Conservation (phyloP, 2,329 filamentous ascomycete species). For the Diaporthe vexans region DNA sequence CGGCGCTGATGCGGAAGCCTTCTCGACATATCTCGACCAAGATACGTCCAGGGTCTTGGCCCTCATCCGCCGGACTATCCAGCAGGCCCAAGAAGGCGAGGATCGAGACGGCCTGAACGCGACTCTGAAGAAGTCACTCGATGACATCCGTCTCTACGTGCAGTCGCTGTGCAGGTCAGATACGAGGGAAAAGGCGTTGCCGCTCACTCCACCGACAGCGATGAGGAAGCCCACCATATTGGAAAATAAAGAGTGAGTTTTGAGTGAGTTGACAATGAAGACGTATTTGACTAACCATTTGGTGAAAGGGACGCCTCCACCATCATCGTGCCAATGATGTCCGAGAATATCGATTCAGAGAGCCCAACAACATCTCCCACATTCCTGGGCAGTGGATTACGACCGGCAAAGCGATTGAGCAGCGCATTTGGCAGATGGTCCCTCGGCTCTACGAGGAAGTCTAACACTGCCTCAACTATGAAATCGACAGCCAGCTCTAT, state of each 20-base stretch:
- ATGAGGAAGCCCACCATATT: background rate
- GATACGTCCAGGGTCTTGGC: slow-evolving; percentile 35
- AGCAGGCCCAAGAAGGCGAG: slow-evolving; percentile 33
- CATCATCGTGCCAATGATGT: background rate
- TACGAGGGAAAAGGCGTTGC: background rate
- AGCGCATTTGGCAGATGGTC: slow-evolving; percentile 29
- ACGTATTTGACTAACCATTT: background rate
- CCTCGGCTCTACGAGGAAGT: background rate
- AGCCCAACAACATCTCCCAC: background rate
- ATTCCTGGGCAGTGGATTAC: background rate
- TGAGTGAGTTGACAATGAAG: accelerated
- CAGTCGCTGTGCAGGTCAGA: slow-evolving; percentile 27
- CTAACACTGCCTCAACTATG: background rate
- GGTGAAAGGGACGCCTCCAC: background rate
- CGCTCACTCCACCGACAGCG: background rate
- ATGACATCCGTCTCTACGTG: slow-evolving; percentile 36
- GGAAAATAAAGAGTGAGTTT: slow-evolving; percentile 18
- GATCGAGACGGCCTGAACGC: slow-evolving; percentile 9
- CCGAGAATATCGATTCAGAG: background rate
- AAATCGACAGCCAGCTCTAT: slow-evolving; percentile 23
- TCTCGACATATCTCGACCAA: slow-evolving; percentile 35
- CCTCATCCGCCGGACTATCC: slow-evolving; percentile 34
- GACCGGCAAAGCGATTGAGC: slow-evolving; percentile 23
- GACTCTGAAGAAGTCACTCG: slow-evolving; percentile 23
- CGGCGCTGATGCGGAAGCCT: slow-evolving; percentile 16